Percentiles rank a stretch among this genome's conserved stretches.
phyloP scores from a whole-genome alignment of 352 stramenopile genomes.

The Elongisporangium prolatum region DNA sequence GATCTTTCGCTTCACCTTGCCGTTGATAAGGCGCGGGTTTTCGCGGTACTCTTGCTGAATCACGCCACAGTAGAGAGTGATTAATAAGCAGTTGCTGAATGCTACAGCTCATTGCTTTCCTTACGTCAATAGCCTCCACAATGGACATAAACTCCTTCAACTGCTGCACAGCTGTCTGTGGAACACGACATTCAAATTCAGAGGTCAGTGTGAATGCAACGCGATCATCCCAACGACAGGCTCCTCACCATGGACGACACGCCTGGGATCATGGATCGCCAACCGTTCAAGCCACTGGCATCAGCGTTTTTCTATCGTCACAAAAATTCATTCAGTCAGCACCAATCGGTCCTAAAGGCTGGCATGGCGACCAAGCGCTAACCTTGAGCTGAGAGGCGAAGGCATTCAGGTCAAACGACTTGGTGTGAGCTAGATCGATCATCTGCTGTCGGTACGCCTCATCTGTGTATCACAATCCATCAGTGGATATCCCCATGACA shows the following conservation, averaged over 20 bases:
- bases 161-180: conserved; percentile 77
- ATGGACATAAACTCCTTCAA: conserved; percentile 82
- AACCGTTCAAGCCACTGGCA: conserved; percentile 60
- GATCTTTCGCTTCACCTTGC: conserved; percentile 82
- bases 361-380: background rate
- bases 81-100: background rate
- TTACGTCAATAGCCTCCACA: conserved; percentile 69
- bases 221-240: background rate
- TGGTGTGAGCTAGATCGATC: conserved; percentile 56
- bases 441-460: conserved; percentile 78
- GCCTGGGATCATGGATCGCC: conserved; percentile 75
- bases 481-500: background rate
- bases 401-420: conserved; percentile 65
- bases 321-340: background rate
- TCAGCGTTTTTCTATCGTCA: conserved; percentile 70
- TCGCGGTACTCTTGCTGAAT: conserved; percentile 55
- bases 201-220: background rate
- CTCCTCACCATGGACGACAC: conserved; percentile 64
- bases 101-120: background rate
- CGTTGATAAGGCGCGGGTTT: conserved; percentile 74
- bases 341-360: background rate
- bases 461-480: conserved; percentile 18
- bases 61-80: background rate
- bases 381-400: conserved; percentile 76
- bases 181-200: background rate